Conservation (phyloP, 345 rosid species). For the Gossypium mustelinum region DNA sequence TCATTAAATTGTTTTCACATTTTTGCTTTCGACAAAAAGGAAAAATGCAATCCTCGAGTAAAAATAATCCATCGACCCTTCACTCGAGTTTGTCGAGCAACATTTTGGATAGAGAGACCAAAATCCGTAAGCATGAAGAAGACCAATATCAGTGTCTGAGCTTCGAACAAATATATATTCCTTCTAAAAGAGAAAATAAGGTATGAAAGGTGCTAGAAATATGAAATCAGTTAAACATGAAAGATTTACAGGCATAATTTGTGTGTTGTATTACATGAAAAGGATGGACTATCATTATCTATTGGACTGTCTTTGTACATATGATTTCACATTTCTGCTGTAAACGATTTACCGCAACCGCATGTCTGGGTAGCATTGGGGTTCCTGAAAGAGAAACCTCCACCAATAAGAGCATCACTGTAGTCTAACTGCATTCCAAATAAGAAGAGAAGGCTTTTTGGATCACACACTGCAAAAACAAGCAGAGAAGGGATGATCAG, state of each 20-base stretch:
- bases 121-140: too few relatives aligned
- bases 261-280: neutral
- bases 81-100: too few relatives aligned
- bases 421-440: slow-evolving; percentile 97
- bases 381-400: slow-evolving; percentile 91
- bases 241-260: neutral
- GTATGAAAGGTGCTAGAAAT: neutral
- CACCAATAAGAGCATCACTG: slow-evolving; percentile 92
- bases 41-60: too few relatives aligned
- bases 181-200: neutral
- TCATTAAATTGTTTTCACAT: too few relatives aligned
- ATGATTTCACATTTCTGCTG: slow-evolving; percentile 49
- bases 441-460: slow-evolving; percentile 91
- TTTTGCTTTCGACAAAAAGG: too few relatives aligned
- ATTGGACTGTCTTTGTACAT: slow-evolving; percentile 13
- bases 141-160: too few relatives aligned
- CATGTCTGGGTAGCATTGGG: slow-evolving; percentile 63
- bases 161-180: neutral
- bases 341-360: slow-evolving; percentile 4
- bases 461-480: slow-evolving; percentile 84
- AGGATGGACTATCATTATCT: neutral
- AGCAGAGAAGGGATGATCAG: neutral
- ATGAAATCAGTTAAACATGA: slow-evolving; percentile 1
- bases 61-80: too few relatives aligned
- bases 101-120: too few relatives aligned